phyloP scores from a whole-genome alignment of 1,139 yeast species.

The Lipomyces yarrowii region DNA sequence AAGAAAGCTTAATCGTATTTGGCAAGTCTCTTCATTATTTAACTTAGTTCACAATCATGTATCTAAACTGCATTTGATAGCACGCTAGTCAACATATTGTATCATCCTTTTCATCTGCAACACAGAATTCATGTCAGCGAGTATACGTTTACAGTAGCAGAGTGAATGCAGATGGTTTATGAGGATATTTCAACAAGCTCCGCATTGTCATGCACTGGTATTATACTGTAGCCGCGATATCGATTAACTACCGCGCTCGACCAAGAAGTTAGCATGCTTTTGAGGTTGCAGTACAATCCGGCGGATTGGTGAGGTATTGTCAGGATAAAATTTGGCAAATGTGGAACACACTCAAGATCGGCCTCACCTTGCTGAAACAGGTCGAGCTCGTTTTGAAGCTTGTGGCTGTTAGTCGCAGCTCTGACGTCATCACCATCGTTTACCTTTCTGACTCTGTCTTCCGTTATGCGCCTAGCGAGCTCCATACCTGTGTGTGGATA shows the following conservation, averaged over 20 bases:
- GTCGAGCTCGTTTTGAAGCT: constrained; percentile 4
- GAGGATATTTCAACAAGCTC: background rate
- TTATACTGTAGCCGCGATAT: background rate
- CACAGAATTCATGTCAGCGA: background rate
- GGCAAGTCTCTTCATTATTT: background rate
- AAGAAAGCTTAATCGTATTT: background rate
- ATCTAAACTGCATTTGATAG: background rate
- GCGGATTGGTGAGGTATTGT: background rate
- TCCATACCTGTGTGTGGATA: background rate
- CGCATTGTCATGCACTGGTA: background rate
- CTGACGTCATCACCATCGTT: background rate
- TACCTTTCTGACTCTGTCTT: background rate
- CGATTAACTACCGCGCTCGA: background rate
- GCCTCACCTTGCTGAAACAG: background rate
- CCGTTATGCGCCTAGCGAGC: background rate
- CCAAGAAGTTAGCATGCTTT: background rate
- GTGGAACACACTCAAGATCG: background rate
- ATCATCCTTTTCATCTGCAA: background rate
- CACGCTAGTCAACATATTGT: background rate
- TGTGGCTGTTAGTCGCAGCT: background rate
- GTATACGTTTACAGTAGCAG: background rate
- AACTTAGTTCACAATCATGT: background rate
- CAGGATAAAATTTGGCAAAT: background rate
- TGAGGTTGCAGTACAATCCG: background rate
- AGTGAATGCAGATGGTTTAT: background rate